Evolutionary conservation across 2,329 filamentous ascomycete genomes (phyloP).

Genomic region (Sordariomycetes sp.): DNA sequence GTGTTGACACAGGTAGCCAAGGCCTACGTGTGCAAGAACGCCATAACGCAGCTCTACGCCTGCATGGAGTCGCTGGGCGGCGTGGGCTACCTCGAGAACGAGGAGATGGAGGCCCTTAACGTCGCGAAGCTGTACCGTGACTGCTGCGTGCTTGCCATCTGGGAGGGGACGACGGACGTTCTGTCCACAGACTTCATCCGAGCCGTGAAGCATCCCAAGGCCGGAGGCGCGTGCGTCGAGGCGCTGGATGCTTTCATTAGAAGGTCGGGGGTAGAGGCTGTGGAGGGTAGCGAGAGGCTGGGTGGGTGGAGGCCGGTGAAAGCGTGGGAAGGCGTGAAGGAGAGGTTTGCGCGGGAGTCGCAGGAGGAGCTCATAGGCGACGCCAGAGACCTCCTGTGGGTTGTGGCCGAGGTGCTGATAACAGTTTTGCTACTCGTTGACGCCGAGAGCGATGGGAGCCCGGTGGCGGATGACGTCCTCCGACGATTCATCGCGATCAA

Average conservation of each 20-base stretch:
- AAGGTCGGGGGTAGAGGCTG: slow-evolving; percentile 8
- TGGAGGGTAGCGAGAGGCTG: slow-evolving; percentile 13
- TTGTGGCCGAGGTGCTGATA: slow-evolving; percentile 30
- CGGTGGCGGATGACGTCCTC: slow-evolving; percentile 26
- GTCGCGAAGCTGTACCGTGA: slow-evolving; percentile 57
- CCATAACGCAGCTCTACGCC: slow-evolving; percentile 37
- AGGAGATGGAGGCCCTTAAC: slow-evolving; percentile 54
- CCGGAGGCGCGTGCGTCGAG: slow-evolving; percentile 23
- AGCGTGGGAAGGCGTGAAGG: slow-evolving; percentile 28
- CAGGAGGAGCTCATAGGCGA: slow-evolving; percentile 31
- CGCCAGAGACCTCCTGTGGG: slow-evolving; percentile 32
- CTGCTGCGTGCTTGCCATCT: slow-evolving; percentile 52
- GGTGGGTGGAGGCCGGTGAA: slow-evolving; percentile 15
- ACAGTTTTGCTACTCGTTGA: slow-evolving; percentile 31
- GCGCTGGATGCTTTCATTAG: slow-evolving; percentile 30
- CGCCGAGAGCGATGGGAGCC: slow-evolving; percentile 21
- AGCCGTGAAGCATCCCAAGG: slow-evolving; percentile 32
- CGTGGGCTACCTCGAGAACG: slow-evolving; percentile 55
- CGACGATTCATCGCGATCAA: slow-evolving; percentile 23
- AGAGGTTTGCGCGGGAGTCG: slow-evolving; percentile 19
- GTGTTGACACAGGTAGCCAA: slow-evolving; percentile 51
- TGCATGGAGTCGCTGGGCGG: slow-evolving; percentile 58
- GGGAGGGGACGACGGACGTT: slow-evolving; percentile 66
- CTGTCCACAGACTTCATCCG: slow-evolving; percentile 42
- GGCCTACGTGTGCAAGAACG: slow-evolving; percentile 40